A percentile compares a stretch with the other conserved stretches of the same genome.
These are phyloP conservation scores for Tolypocladium paradoxum DNA, from an alignment of 2,329 filamentous ascomycete genomes.

Conservation along the genomic window DNA sequence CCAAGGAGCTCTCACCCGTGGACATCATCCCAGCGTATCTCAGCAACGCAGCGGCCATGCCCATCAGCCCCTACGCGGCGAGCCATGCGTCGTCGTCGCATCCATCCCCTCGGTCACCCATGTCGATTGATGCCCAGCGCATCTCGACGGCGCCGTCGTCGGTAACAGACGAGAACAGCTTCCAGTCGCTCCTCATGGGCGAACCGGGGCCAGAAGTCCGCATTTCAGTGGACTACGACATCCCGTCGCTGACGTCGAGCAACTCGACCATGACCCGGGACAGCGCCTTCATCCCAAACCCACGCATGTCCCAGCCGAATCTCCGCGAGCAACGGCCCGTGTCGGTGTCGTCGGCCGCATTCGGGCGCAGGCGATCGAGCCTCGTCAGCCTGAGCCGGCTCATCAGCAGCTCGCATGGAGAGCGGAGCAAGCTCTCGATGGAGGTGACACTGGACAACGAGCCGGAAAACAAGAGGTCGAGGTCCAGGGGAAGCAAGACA, in stretches of 20 bases:
- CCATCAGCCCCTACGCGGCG: conserved; percentile 56
- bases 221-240: conserved; percentile 57
- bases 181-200: conserved; percentile 60
- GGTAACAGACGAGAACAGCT: conserved; percentile 57
- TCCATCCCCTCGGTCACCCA: conserved; percentile 57
- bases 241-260: conserved; percentile 64
- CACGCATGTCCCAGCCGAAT: conserved; percentile 36
- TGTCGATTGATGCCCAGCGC: conserved; percentile 61
- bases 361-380: conserved; percentile 62
- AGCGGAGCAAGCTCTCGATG: conserved; percentile 64
- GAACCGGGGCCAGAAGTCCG: conserved; percentile 64
- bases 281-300: conserved; percentile 38
- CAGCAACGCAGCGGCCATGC: conserved; percentile 32
- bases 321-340: conserved; percentile 48
- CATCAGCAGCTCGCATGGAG: conserved; percentile 63
- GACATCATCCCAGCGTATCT: conserved; percentile 37
- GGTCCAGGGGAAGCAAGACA: conserved; percentile 49
- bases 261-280: conserved; percentile 68
- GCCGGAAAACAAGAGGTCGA: conserved; percentile 40
- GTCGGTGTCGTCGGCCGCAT: conserved; percentile 50
- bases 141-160: conserved; percentile 69
- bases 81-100: conserved; percentile 51
- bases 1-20: conserved; percentile 37
- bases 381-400: conserved; percentile 67
- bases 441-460: conserved; percentile 50